Conservation (phyloP, 371 early-diverging fungal genomes). For the Apophysomyces trapeziformis region DNA sequence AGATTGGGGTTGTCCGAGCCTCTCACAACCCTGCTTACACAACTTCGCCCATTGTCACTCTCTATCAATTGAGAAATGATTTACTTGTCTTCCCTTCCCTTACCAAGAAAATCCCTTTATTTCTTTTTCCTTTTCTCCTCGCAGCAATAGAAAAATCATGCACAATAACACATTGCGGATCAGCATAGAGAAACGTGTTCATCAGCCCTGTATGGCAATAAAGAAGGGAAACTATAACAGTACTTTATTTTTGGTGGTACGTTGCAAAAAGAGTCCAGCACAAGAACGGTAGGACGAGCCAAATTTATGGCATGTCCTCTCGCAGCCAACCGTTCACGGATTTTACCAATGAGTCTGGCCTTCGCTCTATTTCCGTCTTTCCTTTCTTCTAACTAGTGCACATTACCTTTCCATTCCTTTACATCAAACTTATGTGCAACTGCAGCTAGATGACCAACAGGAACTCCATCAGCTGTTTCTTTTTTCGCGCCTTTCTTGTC, state of each 20-base stretch:
- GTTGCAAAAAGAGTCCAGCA: constrained; percentile 18
- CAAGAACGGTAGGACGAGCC: constrained; percentile 24
- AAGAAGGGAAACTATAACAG: constrained; percentile 9
- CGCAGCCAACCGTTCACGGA: constrained; percentile 13
- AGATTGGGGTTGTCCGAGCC: too few species aligned
- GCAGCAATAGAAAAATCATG: too few species aligned
- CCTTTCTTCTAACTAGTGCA: constrained; percentile 17
- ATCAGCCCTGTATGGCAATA: constrained; percentile 21
- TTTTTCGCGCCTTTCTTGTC: constrained; percentile 22
- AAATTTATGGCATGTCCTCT: constrained; percentile 17
- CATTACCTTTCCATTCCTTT: constrained; percentile 20
- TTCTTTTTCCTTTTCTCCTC: too few species aligned
- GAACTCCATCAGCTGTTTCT: constrained; percentile 21
- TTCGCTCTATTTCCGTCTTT: constrained; percentile 19
- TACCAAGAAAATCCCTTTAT: too few species aligned
- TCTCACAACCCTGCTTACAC: too few species aligned
- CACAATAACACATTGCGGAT: not conserved
- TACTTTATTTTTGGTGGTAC: constrained; percentile 12
- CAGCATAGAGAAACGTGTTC: constrained; percentile 18
- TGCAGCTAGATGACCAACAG: constrained; percentile 26
- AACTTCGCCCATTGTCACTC: too few species aligned
- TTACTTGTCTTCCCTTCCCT: too few species aligned
- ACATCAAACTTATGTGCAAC: constrained; percentile 18
- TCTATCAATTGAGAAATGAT: too few species aligned
- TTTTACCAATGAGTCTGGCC: constrained; percentile 14